These are phyloP conservation scores for Tylopilus sp. DNA, from an alignment of 1,284 basidiomycete genomes.

Conservation along the genomic window DNA sequence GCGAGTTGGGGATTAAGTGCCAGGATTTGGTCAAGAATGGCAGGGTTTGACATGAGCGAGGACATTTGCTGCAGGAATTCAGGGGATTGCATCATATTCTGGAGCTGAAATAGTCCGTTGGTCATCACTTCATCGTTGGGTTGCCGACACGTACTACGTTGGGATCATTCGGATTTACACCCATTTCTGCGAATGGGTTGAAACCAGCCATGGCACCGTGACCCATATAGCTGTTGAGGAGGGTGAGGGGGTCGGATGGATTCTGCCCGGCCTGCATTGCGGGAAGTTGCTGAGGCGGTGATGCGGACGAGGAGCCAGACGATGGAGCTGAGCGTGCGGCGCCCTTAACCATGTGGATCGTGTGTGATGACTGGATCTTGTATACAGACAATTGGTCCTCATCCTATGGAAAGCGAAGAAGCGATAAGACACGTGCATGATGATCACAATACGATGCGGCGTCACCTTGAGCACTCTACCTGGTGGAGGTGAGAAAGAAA, in stretches of 20 bases:
- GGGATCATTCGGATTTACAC: conserved; percentile 88
- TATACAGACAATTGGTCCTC: conserved; percentile 85
- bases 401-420: conserved; percentile 60
- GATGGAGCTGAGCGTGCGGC: conserved; percentile 63
- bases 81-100: conserved; percentile 86
- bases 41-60: conserved; percentile 81
- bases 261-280: conserved; percentile 89
- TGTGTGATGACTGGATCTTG: conserved; percentile 90
- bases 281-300: conserved; percentile 64
- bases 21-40: conserved; percentile 88
- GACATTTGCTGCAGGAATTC: conserved; percentile 85
- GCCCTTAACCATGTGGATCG: conserved; percentile 95
- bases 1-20: conserved; percentile 84
- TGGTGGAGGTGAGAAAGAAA: conserved; percentile 34
- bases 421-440: conserved; percentile 18
- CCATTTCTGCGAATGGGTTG: conserved; percentile 91
- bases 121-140: neutral
- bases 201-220: conserved; percentile 82
- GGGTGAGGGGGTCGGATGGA: conserved; percentile 81
- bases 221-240: conserved; percentile 76
- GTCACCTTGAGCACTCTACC: conserved; percentile 79
- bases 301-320: conserved; percentile 38
- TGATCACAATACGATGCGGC: neutral
- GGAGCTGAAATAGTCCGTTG: conserved; percentile 62
- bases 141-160: conserved; percentile 78